Conservation (phyloP, 805 yeast genomes). For the Candida sonorensis region DNA sequence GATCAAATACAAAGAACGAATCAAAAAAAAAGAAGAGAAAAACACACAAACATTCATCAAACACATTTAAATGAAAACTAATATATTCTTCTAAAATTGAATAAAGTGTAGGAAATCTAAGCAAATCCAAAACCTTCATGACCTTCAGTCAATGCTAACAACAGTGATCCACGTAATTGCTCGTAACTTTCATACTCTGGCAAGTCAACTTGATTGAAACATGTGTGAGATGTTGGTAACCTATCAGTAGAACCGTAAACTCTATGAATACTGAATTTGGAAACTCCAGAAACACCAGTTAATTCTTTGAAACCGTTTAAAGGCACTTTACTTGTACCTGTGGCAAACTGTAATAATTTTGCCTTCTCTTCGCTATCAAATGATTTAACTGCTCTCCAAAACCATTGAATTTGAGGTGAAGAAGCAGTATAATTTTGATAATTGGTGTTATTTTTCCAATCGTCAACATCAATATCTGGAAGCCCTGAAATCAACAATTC, state of each 20-base stretch:
- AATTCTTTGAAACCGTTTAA: constrained; percentile 87
- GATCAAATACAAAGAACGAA: too few species aligned
- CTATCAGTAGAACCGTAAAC: constrained; percentile 83
- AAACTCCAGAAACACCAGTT: constrained; percentile 79
- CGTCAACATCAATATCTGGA: constrained; percentile 93
- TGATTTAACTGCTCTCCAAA: constrained; percentile 96
- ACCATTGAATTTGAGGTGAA: constrained; percentile 88
- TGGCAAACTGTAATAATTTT: constrained; percentile 86
- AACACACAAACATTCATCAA: too few species aligned
- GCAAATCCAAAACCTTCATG: constrained; percentile 95
- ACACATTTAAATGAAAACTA: too few species aligned
- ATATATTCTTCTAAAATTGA: too few species aligned
- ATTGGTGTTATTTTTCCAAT: constrained; percentile 84
- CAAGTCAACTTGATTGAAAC: constrained; percentile 90
- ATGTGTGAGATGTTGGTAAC: constrained; percentile 89
- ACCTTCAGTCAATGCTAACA: constrained; percentile 89
- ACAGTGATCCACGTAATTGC: constrained; percentile 68
- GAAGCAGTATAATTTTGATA: constrained; percentile 78
- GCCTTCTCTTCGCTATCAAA: constrained; percentile 94
- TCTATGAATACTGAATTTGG: constrained; percentile 82
- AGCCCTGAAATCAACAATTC: constrained; percentile 89
- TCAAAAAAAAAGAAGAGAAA: too few species aligned
- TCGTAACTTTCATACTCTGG: constrained; percentile 93
- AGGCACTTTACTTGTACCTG: constrained; percentile 97
- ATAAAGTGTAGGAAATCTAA: too few species aligned